Conservation (phyloP, 1,284 basidiomycete genomes). For the Tylopilus sp. region DNA sequence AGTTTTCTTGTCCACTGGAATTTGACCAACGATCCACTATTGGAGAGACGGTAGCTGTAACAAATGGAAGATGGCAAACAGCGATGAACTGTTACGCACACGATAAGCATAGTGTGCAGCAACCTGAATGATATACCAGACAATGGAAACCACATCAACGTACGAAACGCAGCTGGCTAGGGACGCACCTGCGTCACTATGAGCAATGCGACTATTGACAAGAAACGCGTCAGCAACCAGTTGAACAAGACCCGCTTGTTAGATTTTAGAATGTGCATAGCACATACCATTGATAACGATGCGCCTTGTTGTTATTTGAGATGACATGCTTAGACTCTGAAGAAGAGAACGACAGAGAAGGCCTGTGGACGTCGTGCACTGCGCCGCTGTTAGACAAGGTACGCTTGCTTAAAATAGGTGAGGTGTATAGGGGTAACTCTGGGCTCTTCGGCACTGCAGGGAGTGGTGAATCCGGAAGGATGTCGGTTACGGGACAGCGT, state of each 20-base stretch:
- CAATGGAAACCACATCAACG: constrained; percentile 9
- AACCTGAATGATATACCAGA: constrained; percentile 46
- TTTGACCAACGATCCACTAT: constrained; percentile 61
- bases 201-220: constrained; percentile 65
- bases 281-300: constrained; percentile 40
- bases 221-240: constrained; percentile 20
- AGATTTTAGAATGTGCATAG: background rate
- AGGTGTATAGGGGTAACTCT: background rate
- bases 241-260: constrained; percentile 1
- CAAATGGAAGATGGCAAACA: background rate
- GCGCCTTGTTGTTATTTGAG: constrained; percentile 36
- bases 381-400: background rate
- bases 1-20: constrained; percentile 69
- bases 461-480: too few relatives aligned
- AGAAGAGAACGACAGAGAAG: background rate
- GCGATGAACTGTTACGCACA: constrained; percentile 43
- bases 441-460: background rate
- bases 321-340: constrained; percentile 28
- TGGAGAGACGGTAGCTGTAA: background rate
- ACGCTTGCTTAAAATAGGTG: background rate
- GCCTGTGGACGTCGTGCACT: background rate
- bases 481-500: background rate
- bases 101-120: constrained; percentile 63
- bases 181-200: constrained; percentile 70
- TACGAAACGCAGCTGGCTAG: background rate